Conservation (phyloP, 2,329 filamentous ascomycete genomes). For the Fusarium equiseti region DNA sequence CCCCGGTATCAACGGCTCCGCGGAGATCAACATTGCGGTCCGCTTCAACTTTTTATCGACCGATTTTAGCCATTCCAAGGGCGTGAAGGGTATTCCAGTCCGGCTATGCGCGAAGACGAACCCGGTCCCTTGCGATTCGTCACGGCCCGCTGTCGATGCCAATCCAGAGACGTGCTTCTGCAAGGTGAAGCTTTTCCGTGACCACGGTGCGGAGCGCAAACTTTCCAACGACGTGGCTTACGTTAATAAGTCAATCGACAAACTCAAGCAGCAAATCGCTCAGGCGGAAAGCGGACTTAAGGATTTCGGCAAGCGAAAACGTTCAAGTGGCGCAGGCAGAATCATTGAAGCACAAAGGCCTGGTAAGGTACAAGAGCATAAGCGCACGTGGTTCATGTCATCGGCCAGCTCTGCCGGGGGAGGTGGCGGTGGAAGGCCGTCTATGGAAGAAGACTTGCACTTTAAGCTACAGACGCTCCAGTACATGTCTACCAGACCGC, state of each 20-base stretch:
- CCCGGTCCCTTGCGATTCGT: conserved; percentile 66
- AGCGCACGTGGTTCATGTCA: conserved; percentile 94
- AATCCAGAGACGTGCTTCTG: conserved; percentile 85
- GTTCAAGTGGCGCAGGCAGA: conserved; percentile 63
- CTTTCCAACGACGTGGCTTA: conserved; percentile 94
- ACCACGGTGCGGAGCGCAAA: conserved; percentile 95
- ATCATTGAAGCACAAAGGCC: conserved; percentile 67
- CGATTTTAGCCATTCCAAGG: conserved; percentile 98
- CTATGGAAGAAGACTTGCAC: conserved; percentile 80
- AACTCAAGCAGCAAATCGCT: conserved; percentile 91
- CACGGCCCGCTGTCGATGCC: conserved; percentile 59
- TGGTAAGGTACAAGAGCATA: conserved; percentile 89
- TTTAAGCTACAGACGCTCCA: conserved; percentile 82
- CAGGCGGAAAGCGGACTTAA: conserved; percentile 78
- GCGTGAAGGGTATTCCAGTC: conserved; percentile 96
- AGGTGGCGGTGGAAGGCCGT: conserved; percentile 56
- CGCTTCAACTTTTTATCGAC: conserved; percentile 99
- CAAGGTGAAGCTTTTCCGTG: conserved; percentile 96
- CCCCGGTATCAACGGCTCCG: conserved; percentile 72
- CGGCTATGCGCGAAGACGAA: conserved; percentile 92
- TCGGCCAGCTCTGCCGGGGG: conserved; percentile 74
- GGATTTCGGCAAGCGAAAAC: conserved; percentile 74
- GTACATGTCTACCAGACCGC: conserved; percentile 89
- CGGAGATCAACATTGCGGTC: conserved; percentile 88
- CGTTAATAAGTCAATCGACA: conserved; percentile 96